A percentile compares a stretch with the other conserved stretches of the same genome.
phyloP scores from a whole-genome alignment of 352 stramenopile genomes.

The Saprolegnia parasitica region DNA sequence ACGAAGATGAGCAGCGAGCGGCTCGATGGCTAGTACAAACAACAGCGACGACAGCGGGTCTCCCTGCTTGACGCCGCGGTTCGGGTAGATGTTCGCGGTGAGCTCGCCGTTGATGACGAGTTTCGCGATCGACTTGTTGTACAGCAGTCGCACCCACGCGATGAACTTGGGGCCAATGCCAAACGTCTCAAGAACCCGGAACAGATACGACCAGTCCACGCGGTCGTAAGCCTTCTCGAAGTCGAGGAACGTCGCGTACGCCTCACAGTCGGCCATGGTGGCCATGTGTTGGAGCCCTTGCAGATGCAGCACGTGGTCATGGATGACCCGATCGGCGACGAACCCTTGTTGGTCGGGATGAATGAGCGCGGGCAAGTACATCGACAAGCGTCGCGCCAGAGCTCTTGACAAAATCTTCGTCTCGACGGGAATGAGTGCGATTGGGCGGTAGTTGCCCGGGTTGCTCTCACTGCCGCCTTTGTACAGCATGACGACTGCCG shows the following conservation, averaged over 20 bases:
- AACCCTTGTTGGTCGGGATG: conserved; percentile 16
- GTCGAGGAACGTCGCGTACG: conserved; percentile 2
- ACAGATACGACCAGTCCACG: neutral
- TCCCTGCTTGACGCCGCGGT: conserved; percentile 3
- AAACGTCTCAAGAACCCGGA: conserved; percentile 28
- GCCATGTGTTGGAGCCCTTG: neutral
- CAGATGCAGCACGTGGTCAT: conserved; percentile 4
- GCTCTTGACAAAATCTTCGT: neutral
- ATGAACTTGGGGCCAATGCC: conserved; percentile 10
- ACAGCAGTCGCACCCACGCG: conserved; percentile 10
- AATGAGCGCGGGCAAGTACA: neutral
- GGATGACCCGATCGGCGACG: neutral
- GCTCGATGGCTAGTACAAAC: neutral
- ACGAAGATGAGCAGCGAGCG: neutral
- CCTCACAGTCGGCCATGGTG: neutral
- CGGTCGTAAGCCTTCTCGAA: conserved; percentile 14
- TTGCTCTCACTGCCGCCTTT: neutral
- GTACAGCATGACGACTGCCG: neutral
- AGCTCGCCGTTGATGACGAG: neutral
- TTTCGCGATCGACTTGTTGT: neutral
- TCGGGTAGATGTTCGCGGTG: neutral
- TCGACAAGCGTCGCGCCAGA: neutral
- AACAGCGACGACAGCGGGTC: neutral
- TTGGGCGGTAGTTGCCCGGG: conserved; percentile 9
- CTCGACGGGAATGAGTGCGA: neutral